phyloP scores from a whole-genome alignment of 805 yeast species.

The Naumovozyma baii region DNA sequence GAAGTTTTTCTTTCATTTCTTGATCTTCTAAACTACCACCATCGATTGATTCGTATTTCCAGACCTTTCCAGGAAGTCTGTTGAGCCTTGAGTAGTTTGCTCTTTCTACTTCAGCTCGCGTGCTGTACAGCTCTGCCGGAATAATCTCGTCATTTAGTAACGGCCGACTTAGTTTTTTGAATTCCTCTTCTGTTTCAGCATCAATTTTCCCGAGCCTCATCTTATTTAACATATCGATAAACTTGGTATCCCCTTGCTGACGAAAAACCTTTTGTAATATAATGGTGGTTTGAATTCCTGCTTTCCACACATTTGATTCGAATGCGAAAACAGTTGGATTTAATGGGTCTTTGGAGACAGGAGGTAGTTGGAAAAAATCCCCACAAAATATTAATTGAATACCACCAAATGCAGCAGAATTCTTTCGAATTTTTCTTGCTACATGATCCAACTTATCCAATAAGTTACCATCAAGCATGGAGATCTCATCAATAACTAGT shows the following conservation, averaged over 20 bases:
- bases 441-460: slow-evolving; percentile 55
- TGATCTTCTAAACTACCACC: slow-evolving; percentile 39
- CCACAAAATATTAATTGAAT: slow-evolving; percentile 70
- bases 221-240: slow-evolving; percentile 67
- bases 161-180: slow-evolving; percentile 43
- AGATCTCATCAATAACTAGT: slow-evolving; percentile 65
- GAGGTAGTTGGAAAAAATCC: slow-evolving; percentile 77
- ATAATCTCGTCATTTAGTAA: slow-evolving; percentile 49
- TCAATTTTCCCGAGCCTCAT: slow-evolving; percentile 56
- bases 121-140: slow-evolving; percentile 69
- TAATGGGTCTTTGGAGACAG: slow-evolving; percentile 32
- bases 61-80: slow-evolving; percentile 36
- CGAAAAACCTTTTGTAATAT: slow-evolving; percentile 59
- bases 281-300: slow-evolving; percentile 46
- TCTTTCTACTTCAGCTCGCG: slow-evolving; percentile 58
- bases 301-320: slow-evolving; percentile 54
- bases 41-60: slow-evolving; percentile 43
- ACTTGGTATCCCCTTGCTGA: slow-evolving; percentile 62
- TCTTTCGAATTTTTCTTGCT: slow-evolving; percentile 42
- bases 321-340: slow-evolving; percentile 45
- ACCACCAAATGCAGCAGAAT: slow-evolving; percentile 62
- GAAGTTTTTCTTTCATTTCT: slow-evolving; percentile 35
- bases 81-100: slow-evolving; percentile 48
- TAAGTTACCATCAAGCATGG: slow-evolving; percentile 67
- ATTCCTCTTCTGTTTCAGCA: slow-evolving; percentile 38